phyloP scores from a whole-genome alignment of 2,329 filamentous ascomycete genomes.

The Cytospora piceae region DNA sequence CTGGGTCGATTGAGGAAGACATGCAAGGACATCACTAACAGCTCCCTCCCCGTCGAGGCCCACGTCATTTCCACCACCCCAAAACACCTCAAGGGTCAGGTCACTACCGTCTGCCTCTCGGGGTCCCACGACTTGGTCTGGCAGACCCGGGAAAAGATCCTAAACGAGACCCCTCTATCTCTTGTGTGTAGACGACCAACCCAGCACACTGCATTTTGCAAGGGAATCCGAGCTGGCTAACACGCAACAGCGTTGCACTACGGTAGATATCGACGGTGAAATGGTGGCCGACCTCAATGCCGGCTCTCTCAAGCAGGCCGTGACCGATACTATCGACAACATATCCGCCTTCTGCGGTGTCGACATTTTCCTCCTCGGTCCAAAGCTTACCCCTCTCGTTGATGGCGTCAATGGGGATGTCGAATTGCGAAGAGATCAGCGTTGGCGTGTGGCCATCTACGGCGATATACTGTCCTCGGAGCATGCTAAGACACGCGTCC shows the following conservation, averaged over 20 bases:
- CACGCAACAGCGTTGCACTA: slow-evolving; percentile 75
- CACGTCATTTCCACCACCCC: slow-evolving; percentile 82
- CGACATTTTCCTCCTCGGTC: slow-evolving; percentile 93
- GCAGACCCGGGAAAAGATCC: slow-evolving; percentile 84
- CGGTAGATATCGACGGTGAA: slow-evolving; percentile 89
- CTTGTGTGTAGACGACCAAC: slow-evolving; percentile 65
- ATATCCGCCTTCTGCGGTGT: slow-evolving; percentile 89
- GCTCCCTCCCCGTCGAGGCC: slow-evolving; percentile 74
- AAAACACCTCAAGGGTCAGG: slow-evolving; percentile 68
- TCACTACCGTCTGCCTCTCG: slow-evolving; percentile 89
- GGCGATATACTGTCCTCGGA: slow-evolving; percentile 94
- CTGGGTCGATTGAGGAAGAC: slow-evolving; percentile 77
- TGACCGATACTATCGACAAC: slow-evolving; percentile 83
- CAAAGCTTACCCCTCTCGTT: slow-evolving; percentile 80
- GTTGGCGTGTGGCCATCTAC: slow-evolving; percentile 91
- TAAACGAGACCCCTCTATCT: slow-evolving; percentile 90
- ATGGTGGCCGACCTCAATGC: slow-evolving; percentile 76
- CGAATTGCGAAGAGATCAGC: slow-evolving; percentile 83
- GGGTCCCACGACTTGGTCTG: slow-evolving; percentile 86
- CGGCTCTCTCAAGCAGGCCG: slow-evolving; percentile 72
- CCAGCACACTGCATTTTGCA: slow-evolving; percentile 28
- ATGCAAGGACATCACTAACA: slow-evolving; percentile 80
- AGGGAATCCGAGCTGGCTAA: slow-evolving; percentile 33
- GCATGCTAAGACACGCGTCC: slow-evolving; percentile 91
- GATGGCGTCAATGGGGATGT: slow-evolving; percentile 76